phyloP scores from a whole-genome alignment of 2,329 filamentous ascomycete species.

The Chrysoporthe cubensis region DNA sequence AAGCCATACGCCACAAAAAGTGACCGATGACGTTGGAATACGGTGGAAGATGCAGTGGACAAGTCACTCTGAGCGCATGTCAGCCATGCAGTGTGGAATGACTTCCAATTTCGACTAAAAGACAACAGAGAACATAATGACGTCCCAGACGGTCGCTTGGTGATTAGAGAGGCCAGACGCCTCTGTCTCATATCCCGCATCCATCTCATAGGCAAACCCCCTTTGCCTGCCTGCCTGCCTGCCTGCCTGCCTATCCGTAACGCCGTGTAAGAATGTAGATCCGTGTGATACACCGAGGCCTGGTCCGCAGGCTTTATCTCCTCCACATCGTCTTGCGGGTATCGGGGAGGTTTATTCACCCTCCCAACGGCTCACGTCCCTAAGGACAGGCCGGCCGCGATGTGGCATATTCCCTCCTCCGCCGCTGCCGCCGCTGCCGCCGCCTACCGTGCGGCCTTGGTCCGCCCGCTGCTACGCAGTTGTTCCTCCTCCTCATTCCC shows the following conservation, averaged over 20 bases:
- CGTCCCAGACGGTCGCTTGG: neutral
- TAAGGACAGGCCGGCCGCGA: neutral
- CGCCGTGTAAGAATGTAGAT: slow-evolving; percentile 26
- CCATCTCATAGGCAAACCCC: neutral
- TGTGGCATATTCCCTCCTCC: neutral
- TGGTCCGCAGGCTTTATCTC: neutral
- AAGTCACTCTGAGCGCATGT: neutral
- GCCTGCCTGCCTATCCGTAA: slow-evolving; percentile 2
- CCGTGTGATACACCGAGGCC: neutral
- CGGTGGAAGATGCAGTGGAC: neutral
- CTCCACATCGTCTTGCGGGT: neutral
- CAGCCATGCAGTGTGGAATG: neutral
- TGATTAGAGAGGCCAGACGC: neutral
- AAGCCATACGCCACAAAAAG: neutral
- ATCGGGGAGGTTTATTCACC: neutral
- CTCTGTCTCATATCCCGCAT: neutral
- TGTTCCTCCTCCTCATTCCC: too few species aligned
- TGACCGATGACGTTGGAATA: neutral
- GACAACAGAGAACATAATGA: neutral
- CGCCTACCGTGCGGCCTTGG: neutral
- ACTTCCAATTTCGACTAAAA: neutral
- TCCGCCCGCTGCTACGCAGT: neutral
- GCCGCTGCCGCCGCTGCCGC: neutral
- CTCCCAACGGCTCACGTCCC: neutral
- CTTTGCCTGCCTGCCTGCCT: neutral